Base-by-base conservation (phyloP, 192 early-diverging fungal genomes). In the Coemansia sp. region DNA sequence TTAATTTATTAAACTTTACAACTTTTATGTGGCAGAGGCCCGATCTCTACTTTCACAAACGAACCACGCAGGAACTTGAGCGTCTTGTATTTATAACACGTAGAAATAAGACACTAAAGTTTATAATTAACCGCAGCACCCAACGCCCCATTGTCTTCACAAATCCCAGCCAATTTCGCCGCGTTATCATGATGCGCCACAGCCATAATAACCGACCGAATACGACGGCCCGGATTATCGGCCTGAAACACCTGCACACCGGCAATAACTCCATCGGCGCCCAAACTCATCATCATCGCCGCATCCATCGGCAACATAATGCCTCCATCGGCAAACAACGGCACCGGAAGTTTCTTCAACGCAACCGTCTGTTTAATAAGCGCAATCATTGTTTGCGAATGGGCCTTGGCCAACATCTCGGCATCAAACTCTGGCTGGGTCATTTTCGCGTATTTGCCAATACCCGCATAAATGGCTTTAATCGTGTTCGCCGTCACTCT, bases 241-340 rank as follows among this genome's bases (percentile, higher is more conserved):
- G 81, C 82, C 71, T 92, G 90, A 84, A 98, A 98, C 73, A 98
- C 92, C 51, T 90, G 90, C 13, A 89, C 89, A 37, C 94, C 93
- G 50, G 94, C 92, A 82, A 98, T 93, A 50, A 91, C 92, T 76
- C 97, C 97, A 77, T 98, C 95, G 71, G 93, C 92, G 56, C 94
- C 94, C 43, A 93, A 81, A 73, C 92, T 88, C 92, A 96, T 97
- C 89, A 97, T 93, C 62, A 95, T 68, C 20, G 95, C 97, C 68
- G 93, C 95, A 86, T 98, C 97, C 19, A 93, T 90, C 32, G 97
- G 95, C 37, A 92, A 92, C 35, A 93, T 90, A 61, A 98, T 84
- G 79, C 97, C 97, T 54, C 94, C 97, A 32, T 93, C 89, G 59
- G 94, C 95, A 83, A 97, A 98, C 81, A 96, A 90, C 69, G 94